A percentile compares a stretch with the other conserved stretches of the same genome.
These are phyloP conservation scores for Grosmannia serpens DNA, from an alignment of 2,329 filamentous ascomycete genomes.

Conservation along the genomic window DNA sequence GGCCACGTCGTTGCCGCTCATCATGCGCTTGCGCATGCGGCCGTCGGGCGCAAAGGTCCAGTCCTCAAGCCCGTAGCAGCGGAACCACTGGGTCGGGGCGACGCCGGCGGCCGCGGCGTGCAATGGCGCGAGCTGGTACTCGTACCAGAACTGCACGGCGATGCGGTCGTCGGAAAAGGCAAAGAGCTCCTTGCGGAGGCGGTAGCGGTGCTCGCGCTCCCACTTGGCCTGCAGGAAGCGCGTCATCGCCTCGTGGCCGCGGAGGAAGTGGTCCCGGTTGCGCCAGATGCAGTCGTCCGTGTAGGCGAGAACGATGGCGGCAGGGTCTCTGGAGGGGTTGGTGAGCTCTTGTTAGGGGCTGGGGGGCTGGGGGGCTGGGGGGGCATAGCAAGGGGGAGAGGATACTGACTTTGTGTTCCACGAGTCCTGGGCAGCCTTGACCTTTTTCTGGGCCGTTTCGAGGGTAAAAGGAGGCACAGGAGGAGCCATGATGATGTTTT, in stretches of 20 bases:
- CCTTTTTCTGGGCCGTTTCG: constrained; percentile 61
- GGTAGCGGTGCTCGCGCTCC: constrained; percentile 59
- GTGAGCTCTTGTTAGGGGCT: background rate
- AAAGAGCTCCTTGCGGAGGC: constrained; percentile 74
- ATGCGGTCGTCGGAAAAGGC: constrained; percentile 62
- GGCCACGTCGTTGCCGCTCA: constrained; percentile 63
- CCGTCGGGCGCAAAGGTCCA: constrained; percentile 65
- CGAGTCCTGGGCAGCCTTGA: constrained; percentile 71
- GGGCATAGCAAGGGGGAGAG: background rate
- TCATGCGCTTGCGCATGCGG: constrained; percentile 61
- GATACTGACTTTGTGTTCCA: constrained; percentile 63
- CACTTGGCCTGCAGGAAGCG: constrained; percentile 63
- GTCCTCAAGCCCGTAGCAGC: constrained; percentile 76
- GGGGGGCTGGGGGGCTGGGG: background rate
- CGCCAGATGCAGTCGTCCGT: constrained; percentile 70
- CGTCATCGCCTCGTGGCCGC: constrained; percentile 56
- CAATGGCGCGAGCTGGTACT: constrained; percentile 50
- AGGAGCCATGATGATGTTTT: background rate
- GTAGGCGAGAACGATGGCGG: constrained; percentile 57
- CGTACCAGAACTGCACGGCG: constrained; percentile 86
- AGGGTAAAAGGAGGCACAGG: constrained; percentile 45
- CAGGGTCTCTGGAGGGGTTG: constrained; percentile 42
- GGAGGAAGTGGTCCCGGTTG: constrained; percentile 60
- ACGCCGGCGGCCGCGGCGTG: background rate
- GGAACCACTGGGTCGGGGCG: constrained; percentile 53